Conservation (phyloP, 306 rosid species). For the Prinsepia uniflora region DNA sequence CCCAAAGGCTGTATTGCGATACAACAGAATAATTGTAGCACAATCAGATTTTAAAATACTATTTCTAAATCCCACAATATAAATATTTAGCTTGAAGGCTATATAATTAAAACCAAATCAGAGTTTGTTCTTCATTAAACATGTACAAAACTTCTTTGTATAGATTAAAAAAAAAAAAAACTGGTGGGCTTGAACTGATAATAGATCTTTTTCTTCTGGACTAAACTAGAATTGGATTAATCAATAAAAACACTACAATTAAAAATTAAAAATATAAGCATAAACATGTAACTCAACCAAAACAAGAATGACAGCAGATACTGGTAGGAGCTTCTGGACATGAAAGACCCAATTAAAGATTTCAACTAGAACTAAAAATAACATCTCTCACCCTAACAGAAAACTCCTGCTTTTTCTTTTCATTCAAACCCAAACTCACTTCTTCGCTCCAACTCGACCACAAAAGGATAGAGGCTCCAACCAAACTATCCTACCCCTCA, state of each 20-base stretch:
- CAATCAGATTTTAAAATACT: background rate
- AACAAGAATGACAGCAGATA: no score
- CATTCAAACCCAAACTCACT: background rate
- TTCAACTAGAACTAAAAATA: no score
- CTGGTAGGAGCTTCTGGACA: no score
- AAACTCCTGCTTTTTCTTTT: background rate
- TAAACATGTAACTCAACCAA: no score
- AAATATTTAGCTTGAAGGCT: background rate
- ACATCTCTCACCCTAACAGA: no score
- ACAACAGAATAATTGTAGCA: background rate
- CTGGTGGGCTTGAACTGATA: background rate
- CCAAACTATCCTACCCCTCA: background rate
- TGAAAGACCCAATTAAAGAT: no score
- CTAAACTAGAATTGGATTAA: background rate
- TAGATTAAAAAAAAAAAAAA: background rate
- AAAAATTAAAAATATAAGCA: no score
- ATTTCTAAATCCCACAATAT: background rate
- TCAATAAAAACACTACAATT: no score
- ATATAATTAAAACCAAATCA: background rate
- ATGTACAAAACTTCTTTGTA: background rate
- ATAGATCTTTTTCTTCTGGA: background rate
- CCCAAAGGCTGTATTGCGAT: background rate
- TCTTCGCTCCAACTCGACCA: background rate
- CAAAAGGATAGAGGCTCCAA: background rate
- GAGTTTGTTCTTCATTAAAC: background rate